Evolutionary conservation across 1,284 basidiomycete species (phyloP), one percentile per base, ranked within the genome.

Genomic region (Apiotrichum sp.): DNA sequence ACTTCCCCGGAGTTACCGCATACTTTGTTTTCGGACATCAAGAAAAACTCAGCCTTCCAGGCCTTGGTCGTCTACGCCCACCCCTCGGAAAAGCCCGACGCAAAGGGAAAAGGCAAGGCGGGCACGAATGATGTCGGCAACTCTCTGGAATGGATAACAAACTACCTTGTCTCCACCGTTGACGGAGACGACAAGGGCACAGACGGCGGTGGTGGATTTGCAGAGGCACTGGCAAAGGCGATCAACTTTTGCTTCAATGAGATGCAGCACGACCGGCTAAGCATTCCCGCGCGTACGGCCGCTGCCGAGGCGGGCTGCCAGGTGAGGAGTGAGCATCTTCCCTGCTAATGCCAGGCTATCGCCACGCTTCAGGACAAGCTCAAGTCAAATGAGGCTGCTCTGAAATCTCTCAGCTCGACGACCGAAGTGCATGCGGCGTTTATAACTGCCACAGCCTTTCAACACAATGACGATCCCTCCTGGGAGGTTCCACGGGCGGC

Each of bases 11-110:
- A 77, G 38, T 65, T 73, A 8, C 85, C 89, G 1, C 82, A 85
- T 61, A 80, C 86, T 41, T 80, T 89, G 2, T 86, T 92, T 65
- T 87, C 87, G 62, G 82, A 86, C n/a, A 82, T 93, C 66, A 88
- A 86, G 71, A 85, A 88, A 65, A 93, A 91, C 67, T 69, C 80
- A 1, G 80, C 81, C 1, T 88, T 85, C 65, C 70, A 79, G 40
- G 70, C 79, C 16, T 68, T 84, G 31, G 66, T 89, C 6, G 77
- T 79, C 47, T 39, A 47, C 0, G 48, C 47, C 29, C 47, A 43
- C 54, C 58, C 58, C 1, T 50, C 49, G 10, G 31, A 35, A 9
- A 36, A 36, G 5, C 16, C 16, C 6, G 32, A 41, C 31, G 49
- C 57, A 13, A 64, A 68, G 33, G 64, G 56, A 11, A 70, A 70